Evolutionary conservation across 2,329 filamentous ascomycete species (phyloP), one percentile per base, ranked within the genome.

Genomic region (Diplodia intermedia): DNA sequence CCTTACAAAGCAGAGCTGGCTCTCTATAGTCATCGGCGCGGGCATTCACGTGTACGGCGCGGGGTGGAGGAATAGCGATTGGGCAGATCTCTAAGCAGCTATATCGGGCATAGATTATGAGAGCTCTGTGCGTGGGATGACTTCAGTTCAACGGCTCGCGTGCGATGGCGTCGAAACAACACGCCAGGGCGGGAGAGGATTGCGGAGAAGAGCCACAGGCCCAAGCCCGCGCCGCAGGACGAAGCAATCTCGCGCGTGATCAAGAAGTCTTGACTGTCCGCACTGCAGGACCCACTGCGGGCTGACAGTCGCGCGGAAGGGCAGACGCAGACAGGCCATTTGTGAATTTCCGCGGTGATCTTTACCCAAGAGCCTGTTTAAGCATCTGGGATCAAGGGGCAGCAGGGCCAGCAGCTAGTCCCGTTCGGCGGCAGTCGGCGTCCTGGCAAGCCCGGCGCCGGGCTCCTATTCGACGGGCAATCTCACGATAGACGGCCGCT

Each of bases 381-480:
- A 66, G 53, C 33, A 47, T 9, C 65, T 53, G 33, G 65, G 65
- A 67, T 67, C 65, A 66, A 57, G 53, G 65, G 65, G 65, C 29
- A 66, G 40, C 53, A 54, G 38, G 65, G 18, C 40, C 36, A 40
- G 40, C 53, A 57, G 55, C 65, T 67, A 67, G 65, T 43, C 65
- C 65, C 33, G 43, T 67, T 67, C 54, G 55, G 65, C 65, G 40
- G 53, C n/a, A 26, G 55, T 29, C 65, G 65, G 65, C 65, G 55
- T 63, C 60, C 60, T 63, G 47, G 60, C 60, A 63, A 23, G 52
- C 31, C 23, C 60, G 47, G 60, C 47, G 60, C 60, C n/a, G 26
- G 18, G 60, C 60, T 63, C 60, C 60, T 52, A 63, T 63, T 63
- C 60, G 60, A 63, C 60, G 60, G 47, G 31, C 60, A 52, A 52